Percentiles rank a stretch among this genome's conserved stretches.
These are phyloP conservation scores for Epichloe gansuensis DNA, from an alignment of 2,329 filamentous ascomycete genomes.

Conservation along the genomic window DNA sequence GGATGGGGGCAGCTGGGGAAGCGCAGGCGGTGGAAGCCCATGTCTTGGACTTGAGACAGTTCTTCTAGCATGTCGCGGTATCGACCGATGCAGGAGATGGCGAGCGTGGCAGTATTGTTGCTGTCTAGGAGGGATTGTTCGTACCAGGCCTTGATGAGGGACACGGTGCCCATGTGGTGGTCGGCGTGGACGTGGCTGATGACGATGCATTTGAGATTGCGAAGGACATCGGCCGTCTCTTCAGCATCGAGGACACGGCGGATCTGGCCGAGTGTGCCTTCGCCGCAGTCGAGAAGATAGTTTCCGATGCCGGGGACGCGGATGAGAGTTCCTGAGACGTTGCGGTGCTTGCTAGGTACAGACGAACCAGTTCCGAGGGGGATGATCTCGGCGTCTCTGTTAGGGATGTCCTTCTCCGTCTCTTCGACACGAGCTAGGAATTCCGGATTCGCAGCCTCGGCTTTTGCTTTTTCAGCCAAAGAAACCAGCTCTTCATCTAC, in stretches of 20 bases:
- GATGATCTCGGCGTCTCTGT: constrained; percentile 67
- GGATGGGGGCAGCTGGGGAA: constrained; percentile 19
- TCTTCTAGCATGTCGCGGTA: constrained; percentile 72
- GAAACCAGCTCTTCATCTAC: constrained; percentile 31
- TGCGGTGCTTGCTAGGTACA: constrained; percentile 82
- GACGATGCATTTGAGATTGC: constrained; percentile 69
- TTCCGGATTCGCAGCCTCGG: constrained; percentile 25
- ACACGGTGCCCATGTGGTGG: constrained; percentile 78
- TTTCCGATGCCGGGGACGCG: constrained; percentile 75
- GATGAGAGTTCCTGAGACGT: constrained; percentile 80
- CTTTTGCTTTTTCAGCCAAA: constrained; percentile 37
- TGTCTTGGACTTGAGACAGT: constrained; percentile 65
- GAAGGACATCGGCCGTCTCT: constrained; percentile 58
- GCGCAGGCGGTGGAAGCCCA: constrained; percentile 46
- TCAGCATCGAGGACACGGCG: constrained; percentile 55
- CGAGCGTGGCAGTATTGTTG: constrained; percentile 33
- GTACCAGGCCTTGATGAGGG: constrained; percentile 74
- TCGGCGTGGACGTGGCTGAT: constrained; percentile 95
- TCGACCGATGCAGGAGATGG: constrained; percentile 53
- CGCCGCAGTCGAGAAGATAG: constrained; percentile 83
- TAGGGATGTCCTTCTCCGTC: constrained; percentile 52
- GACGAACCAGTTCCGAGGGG: constrained; percentile 87
- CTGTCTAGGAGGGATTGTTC: constrained; percentile 29
- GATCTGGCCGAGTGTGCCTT: constrained; percentile 83
- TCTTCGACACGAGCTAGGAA: constrained; percentile 38